Percentiles rank a stretch among this genome's conserved stretches.
These are phyloP conservation scores for Globisporangium carolinianum DNA, from an alignment of 352 stramenopile genomes.

Conservation along the genomic window DNA sequence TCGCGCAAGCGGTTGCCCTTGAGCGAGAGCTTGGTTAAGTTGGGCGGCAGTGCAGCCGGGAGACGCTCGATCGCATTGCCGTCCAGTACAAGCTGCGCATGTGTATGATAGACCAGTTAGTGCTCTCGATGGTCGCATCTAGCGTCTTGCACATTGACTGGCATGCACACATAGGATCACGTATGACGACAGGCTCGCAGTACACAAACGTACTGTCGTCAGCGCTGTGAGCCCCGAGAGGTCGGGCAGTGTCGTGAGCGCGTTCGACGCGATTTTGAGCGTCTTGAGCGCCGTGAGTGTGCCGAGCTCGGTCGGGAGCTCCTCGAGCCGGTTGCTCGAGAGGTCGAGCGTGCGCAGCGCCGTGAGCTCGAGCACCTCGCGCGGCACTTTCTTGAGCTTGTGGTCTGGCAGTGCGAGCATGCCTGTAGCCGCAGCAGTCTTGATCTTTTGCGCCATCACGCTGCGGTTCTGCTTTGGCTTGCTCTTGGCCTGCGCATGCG, in stretches of 20 bases:
- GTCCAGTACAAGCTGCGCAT: slow-evolving; percentile 57
- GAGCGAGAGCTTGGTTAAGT: slow-evolving; percentile 72
- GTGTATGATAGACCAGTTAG: no score
- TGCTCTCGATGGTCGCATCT: no score
- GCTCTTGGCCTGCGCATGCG: slow-evolving; percentile 60
- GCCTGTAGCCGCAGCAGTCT: slow-evolving; percentile 45
- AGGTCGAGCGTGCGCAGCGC: slow-evolving; percentile 67
- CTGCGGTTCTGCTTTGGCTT: slow-evolving; percentile 75
- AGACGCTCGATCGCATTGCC: slow-evolving; percentile 61
- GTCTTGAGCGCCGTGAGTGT: slow-evolving; percentile 51
- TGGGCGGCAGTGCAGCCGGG: slow-evolving; percentile 45
- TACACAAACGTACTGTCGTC: slow-evolving; percentile 49
- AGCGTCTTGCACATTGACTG: not conserved
- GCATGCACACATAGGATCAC: slow-evolving; percentile 1
- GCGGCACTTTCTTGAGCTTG: slow-evolving; percentile 73
- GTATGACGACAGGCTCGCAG: no score
- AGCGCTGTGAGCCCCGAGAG: slow-evolving; percentile 58
- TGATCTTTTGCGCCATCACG: slow-evolving; percentile 77
- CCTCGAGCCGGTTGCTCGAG: slow-evolving; percentile 51
- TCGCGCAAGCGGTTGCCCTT: slow-evolving; percentile 44
- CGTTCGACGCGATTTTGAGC: slow-evolving; percentile 66
- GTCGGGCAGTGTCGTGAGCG: slow-evolving; percentile 48
- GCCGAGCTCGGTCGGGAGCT: slow-evolving; percentile 36
- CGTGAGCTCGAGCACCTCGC: slow-evolving; percentile 41
- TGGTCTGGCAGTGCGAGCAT: slow-evolving; percentile 61